phyloP scores from a whole-genome alignment of 2,329 filamentous ascomycete genomes.

The Aspergillus aculeatus region DNA sequence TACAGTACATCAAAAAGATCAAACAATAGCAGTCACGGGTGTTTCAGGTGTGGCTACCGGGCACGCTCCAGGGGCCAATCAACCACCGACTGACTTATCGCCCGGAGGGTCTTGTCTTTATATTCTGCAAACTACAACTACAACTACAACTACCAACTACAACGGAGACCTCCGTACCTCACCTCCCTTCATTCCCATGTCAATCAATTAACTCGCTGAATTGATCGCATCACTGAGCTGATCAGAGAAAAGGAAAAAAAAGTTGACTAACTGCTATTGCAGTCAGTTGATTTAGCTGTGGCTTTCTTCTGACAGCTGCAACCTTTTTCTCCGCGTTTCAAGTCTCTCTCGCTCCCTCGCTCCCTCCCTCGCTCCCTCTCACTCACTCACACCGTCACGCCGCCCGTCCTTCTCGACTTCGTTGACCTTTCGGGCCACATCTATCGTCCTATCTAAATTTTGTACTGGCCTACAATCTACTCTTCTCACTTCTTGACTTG shows the following conservation, averaged over 20 bases:
- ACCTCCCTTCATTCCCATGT: not conserved
- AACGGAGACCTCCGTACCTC: no score
- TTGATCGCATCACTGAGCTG: no score
- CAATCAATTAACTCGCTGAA: not conserved
- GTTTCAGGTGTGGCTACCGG: slow-evolving; percentile 5
- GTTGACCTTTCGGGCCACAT: not conserved
- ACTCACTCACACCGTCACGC: not conserved
- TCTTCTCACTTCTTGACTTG: no score
- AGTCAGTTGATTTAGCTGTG: not conserved
- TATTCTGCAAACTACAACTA: not conserved
- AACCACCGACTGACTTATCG: slow-evolving; percentile 9
- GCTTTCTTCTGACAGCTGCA: slow-evolving; percentile 17
- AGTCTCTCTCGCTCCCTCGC: not conserved
- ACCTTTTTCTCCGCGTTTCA: slow-evolving; percentile 20
- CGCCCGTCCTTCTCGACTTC: not conserved
- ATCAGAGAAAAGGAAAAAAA: no score
- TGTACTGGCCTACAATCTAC: not conserved
- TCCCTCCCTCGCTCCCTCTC: not conserved
- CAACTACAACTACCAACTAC: no score
- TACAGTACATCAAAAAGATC: not conserved
- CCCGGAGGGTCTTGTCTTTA: not conserved
- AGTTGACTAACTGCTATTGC: not conserved
- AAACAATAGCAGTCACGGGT: slow-evolving; percentile 4
- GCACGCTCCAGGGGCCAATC: slow-evolving; percentile 10
- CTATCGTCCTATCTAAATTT: not conserved